phyloP scores from a whole-genome alignment of 2,329 filamentous ascomycete genomes.

The Colletotrichum sp. region DNA sequence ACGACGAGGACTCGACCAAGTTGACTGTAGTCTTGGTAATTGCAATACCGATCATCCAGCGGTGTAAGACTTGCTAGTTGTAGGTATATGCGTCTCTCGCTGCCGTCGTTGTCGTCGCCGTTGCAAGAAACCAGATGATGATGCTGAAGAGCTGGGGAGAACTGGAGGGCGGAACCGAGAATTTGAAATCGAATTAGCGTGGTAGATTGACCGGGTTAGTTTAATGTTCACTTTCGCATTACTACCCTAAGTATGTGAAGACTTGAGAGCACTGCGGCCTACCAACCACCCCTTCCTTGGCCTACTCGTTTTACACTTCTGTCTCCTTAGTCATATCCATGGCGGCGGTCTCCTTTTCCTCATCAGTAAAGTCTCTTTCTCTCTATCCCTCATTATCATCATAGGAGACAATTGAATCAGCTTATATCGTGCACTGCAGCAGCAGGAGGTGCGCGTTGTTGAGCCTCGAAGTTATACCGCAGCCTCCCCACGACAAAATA shows the following conservation, averaged over 20 bases:
- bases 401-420: neutral
- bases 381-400: neutral
- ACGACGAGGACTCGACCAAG: neutral
- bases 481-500: neutral
- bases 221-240: neutral
- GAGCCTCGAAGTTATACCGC: neutral
- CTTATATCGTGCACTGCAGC: fast-evolving
- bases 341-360: neutral
- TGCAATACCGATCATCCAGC: no score
- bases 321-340: neutral
- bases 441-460: neutral
- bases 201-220: fast-evolving
- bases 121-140: neutral
- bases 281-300: neutral
- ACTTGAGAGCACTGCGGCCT: neutral
- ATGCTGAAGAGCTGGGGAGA: fast-evolving
- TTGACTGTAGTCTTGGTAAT: no score
- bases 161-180: neutral
- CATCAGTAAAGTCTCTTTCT: neutral
- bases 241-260: neutral
- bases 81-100: neutral
- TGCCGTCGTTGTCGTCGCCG: neutral
- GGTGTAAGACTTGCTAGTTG: no score
- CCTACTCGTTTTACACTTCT: neutral
- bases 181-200: neutral